Conservation (phyloP, 2,329 filamentous ascomycete species). For the Fusarium chlamydosporum region DNA sequence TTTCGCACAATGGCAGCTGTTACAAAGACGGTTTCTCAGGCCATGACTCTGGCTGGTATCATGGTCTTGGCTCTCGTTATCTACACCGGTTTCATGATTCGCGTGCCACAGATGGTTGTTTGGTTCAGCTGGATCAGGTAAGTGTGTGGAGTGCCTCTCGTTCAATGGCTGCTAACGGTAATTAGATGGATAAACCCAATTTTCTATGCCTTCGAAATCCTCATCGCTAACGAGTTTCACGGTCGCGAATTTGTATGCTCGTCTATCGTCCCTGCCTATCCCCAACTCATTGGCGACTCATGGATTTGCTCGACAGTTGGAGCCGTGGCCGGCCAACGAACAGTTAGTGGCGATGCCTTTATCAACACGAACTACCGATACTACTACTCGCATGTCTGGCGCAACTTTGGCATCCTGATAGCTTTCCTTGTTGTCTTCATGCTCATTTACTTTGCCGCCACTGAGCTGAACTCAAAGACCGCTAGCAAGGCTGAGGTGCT, state of each 20-base stretch:
- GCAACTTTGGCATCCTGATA: constrained; percentile 78
- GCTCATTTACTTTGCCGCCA: constrained; percentile 71
- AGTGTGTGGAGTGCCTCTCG: rapidly evolving
- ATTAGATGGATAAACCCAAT: constrained; percentile 82
- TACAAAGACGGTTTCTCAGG: constrained; percentile 74
- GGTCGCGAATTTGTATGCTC: constrained; percentile 70
- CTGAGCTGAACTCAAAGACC: constrained; percentile 75
- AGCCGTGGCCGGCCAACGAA: constrained; percentile 65
- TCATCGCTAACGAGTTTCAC: constrained; percentile 81
- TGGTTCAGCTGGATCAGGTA: constrained; percentile 78
- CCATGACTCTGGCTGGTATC: constrained; percentile 67
- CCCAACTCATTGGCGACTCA: constrained; percentile 59
- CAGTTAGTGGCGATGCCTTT: constrained; percentile 73
- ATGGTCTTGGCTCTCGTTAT: constrained; percentile 68
- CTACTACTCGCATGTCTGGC: constrained; percentile 70
- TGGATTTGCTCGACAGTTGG: constrained; percentile 70
- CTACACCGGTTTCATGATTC: constrained; percentile 49
- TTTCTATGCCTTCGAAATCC: constrained; percentile 79
- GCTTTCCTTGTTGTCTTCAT: constrained; percentile 76
- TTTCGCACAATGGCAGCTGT: constrained; percentile 81
- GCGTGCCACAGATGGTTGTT: constrained; percentile 62
- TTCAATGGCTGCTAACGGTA: constrained; percentile 36
- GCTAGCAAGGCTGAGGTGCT: constrained; percentile 76
- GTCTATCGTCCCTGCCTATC: constrained; percentile 62
- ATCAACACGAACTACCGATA: constrained; percentile 70